These are phyloP conservation scores for Aegilops sharonensis DNA, from an alignment of 176 grass and related monocot species.

Conservation along the genomic window DNA sequence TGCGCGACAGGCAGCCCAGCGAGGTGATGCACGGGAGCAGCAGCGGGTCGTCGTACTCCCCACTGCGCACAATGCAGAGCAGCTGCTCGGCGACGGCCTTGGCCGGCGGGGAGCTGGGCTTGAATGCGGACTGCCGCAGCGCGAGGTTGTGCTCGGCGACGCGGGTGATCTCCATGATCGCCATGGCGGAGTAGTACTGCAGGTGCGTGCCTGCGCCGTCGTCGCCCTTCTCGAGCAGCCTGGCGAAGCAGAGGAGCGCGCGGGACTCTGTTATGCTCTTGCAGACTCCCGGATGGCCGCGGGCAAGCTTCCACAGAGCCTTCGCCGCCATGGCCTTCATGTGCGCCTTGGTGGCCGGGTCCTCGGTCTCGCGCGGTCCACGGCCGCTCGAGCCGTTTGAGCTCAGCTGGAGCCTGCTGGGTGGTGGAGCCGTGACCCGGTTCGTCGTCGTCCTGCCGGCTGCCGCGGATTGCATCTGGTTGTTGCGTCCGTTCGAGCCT, in stretches of 20 bases:
- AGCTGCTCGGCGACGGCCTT: constrained; percentile 81
- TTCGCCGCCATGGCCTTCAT: constrained; percentile 96
- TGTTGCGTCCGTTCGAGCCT: not conserved
- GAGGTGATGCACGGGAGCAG: constrained; percentile 68
- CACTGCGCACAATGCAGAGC: constrained; percentile 51
- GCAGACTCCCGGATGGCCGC: constrained; percentile 54
- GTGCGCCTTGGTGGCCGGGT: constrained; percentile 53
- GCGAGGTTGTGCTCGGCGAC: constrained; percentile 72
- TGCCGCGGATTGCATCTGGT: constrained; percentile 64
- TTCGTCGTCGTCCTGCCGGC: constrained; percentile 34
- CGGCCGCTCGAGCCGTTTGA: constrained; percentile 28
- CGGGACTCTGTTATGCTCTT: constrained; percentile 87
- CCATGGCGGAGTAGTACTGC: constrained; percentile 71
- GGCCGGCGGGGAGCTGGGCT: constrained; percentile 55
- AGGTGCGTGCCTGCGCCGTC: constrained; percentile 42
- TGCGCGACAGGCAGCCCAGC: constrained; percentile 76
- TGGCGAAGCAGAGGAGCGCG: constrained; percentile 87
- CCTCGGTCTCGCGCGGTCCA: constrained; percentile 49
- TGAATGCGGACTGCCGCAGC: constrained; percentile 83
- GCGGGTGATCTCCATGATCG: constrained; percentile 79
- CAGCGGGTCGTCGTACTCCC: constrained; percentile 51
- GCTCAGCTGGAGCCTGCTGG: constrained; percentile 8
- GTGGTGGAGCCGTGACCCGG: not conserved
- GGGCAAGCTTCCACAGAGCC: constrained; percentile 71
- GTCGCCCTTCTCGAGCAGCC: constrained; percentile 60